Evolutionary conservation across 1,284 basidiomycete species (phyloP).

Genomic region (Xerocomus cyaneibrunnescens): DNA sequence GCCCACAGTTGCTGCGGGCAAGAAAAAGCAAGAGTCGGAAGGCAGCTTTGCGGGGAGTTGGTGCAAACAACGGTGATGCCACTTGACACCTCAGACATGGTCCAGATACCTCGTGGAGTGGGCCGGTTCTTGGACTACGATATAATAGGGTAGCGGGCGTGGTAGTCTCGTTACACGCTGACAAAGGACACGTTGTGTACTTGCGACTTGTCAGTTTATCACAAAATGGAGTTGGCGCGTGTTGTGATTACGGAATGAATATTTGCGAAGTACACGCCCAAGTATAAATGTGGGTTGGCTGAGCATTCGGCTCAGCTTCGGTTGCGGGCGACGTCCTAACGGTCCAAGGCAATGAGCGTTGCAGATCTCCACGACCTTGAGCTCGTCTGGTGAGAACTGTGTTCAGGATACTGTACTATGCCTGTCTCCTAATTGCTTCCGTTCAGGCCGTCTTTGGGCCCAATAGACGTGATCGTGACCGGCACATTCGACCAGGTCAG

Average conservation of each 20-base stretch:
- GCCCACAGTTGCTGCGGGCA: slow-evolving; percentile 39
- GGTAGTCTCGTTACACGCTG: not conserved
- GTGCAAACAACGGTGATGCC: slow-evolving; percentile 24
- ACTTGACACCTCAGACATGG: slow-evolving; percentile 5
- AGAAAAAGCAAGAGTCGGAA: slow-evolving; percentile 52
- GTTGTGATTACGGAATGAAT: slow-evolving; percentile 28
- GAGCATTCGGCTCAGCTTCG: slow-evolving; percentile 15
- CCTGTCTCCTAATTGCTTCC: slow-evolving; percentile 12
- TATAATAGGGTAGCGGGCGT: slow-evolving; percentile 1
- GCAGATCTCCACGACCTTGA: slow-evolving; percentile 45
- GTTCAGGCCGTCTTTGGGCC: slow-evolving; percentile 48
- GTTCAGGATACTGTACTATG: not conserved
- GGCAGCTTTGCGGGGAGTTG: slow-evolving; percentile 44
- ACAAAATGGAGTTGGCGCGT: slow-evolving; percentile 13
- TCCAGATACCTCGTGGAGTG: slow-evolving; percentile 10
- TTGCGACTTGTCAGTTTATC: slow-evolving; percentile 4
- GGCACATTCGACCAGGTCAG: slow-evolving; percentile 77
- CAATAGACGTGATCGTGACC: slow-evolving; percentile 64
- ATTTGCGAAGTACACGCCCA: not conserved
- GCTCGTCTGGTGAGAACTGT: slow-evolving; percentile 46
- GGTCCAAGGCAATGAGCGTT: slow-evolving; percentile 33
- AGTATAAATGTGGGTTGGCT: slow-evolving; percentile 26
- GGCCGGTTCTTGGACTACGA: slow-evolving; percentile 7
- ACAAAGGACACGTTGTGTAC: slow-evolving; percentile 19
- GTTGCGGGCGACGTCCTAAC: slow-evolving; percentile 25